phyloP scores from a whole-genome alignment of 2,329 filamentous ascomycete species.

The Simplicillium aogashimaense region DNA sequence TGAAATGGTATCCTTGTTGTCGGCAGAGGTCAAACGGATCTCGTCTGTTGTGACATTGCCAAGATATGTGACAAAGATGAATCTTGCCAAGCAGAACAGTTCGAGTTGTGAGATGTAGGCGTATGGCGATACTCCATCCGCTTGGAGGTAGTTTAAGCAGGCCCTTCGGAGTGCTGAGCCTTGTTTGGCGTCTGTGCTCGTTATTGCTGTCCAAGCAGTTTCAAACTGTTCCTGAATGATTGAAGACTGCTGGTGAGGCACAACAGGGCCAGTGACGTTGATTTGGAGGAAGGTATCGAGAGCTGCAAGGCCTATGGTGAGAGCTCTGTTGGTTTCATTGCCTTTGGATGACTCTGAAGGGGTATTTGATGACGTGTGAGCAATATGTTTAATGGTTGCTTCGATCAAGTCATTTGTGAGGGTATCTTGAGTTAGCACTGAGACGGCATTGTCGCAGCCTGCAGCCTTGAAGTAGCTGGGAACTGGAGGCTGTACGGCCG shows the following conservation, averaged over 20 bases:
- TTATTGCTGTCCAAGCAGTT: constrained; percentile 22
- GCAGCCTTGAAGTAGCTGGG: no score
- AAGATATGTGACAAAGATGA: constrained; percentile 28
- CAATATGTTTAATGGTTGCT: no score
- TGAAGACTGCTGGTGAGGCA: constrained; percentile 25
- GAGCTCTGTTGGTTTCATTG: not conserved
- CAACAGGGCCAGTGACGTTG: constrained; percentile 78
- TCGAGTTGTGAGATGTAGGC: constrained; percentile 75
- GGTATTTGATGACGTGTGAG: not conserved
- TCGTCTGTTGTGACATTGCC: constrained; percentile 11
- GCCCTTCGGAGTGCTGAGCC: constrained; percentile 32
- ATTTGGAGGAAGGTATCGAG: constrained; percentile 75
- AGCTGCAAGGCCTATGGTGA: not conserved
- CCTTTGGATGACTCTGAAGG: not conserved
- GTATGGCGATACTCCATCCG: constrained; percentile 83
- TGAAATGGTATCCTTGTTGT: constrained; percentile 26
- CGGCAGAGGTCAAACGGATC: constrained; percentile 14
- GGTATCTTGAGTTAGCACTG: no score
- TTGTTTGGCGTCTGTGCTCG: not conserved
- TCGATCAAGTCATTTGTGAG: no score
- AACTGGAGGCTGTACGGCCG: no score
- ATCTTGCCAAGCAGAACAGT: constrained; percentile 64
- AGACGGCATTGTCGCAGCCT: no score
- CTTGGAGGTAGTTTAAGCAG: constrained; percentile 58
- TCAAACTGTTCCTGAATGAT: constrained; percentile 26